Evolutionary conservation across 2,329 filamentous ascomycete species (phyloP).

Genomic region (Sporothrix luriei): DNA sequence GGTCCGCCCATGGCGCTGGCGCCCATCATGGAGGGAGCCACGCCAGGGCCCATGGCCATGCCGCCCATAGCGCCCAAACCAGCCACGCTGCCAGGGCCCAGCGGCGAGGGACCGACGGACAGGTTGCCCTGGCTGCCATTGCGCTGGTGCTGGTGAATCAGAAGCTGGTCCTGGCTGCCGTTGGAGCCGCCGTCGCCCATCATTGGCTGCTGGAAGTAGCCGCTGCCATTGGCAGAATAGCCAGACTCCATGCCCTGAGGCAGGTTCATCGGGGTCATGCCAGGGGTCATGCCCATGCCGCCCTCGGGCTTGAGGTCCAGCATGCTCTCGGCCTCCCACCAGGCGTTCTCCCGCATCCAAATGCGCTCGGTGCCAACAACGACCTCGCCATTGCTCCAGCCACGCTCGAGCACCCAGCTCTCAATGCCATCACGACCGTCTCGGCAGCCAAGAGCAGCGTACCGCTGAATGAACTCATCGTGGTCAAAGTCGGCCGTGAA

Average conservation of each 20-base stretch:
- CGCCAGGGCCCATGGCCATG: conserved; percentile 48
- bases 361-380: conserved; percentile 87
- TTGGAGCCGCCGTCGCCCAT: conserved; percentile 63
- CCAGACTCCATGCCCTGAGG: conserved; percentile 68
- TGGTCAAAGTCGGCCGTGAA: conserved; percentile 96
- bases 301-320: conserved; percentile 77
- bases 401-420: conserved; percentile 89
- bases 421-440: conserved; percentile 92
- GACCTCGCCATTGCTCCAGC: conserved; percentile 98
- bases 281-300: conserved; percentile 38
- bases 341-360: conserved; percentile 91
- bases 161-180: conserved; percentile 72
- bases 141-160: conserved; percentile 58
- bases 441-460: conserved; percentile 78
- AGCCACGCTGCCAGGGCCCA: conserved; percentile 31
- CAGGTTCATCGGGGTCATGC: conserved; percentile 44
- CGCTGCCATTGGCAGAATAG: conserved; percentile 67
- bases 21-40: conserved; percentile 51
- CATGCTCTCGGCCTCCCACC: conserved; percentile 98
- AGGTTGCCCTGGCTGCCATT: conserved; percentile 59
- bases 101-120: conserved; percentile 45
- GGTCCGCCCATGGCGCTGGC: conserved; percentile 39
- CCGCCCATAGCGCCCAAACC: conserved; percentile 47
- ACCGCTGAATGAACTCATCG: conserved; percentile 86
- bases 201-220: conserved; percentile 69